phyloP scores from a whole-genome alignment of 108 stramenopile genomes.

The Nitzschia palea region DNA sequence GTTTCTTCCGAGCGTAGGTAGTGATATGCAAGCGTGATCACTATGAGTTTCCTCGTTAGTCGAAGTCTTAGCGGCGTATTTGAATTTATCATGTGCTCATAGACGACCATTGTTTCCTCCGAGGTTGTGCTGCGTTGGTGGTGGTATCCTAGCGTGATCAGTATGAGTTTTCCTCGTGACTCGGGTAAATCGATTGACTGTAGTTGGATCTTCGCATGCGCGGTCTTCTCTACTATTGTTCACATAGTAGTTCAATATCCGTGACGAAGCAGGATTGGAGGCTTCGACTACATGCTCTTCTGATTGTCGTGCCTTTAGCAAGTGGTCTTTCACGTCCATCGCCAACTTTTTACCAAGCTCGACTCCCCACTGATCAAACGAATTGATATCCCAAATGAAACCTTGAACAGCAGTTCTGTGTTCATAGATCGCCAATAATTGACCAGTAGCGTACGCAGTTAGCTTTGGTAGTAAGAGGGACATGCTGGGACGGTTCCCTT shows the following conservation, averaged over 20 bases:
- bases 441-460: slow-evolving; percentile 92
- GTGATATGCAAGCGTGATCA: slow-evolving; percentile 34
- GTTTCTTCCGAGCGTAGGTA: slow-evolving; percentile 27
- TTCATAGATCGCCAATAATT: slow-evolving; percentile 96
- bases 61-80: too few species aligned
- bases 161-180: slow-evolving; percentile 63
- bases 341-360: slow-evolving; percentile 99
- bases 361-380: slow-evolving; percentile 99
- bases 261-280: slow-evolving; percentile 74
- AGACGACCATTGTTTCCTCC: slow-evolving; percentile 32
- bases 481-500: slow-evolving; percentile 96
- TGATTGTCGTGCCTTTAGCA: slow-evolving; percentile 60
- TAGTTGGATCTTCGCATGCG: slow-evolving; percentile 6
- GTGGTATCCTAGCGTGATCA: slow-evolving; percentile 35
- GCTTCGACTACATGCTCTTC: slow-evolving; percentile 53
- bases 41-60: slow-evolving; percentile 59
- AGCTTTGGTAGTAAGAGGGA: slow-evolving; percentile 93
- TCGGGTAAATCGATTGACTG: slow-evolving; percentile 47
- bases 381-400: slow-evolving; percentile 98
- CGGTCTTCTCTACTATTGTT: slow-evolving; percentile 46
- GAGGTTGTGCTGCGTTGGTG: slow-evolving; percentile 28
- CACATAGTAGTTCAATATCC: slow-evolving; percentile 86
- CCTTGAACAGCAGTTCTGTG: slow-evolving; percentile 99
- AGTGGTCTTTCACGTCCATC: slow-evolving; percentile 72
- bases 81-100: not conserved